Percentiles rank a stretch among this genome's conserved stretches.
phyloP scores from a whole-genome alignment of 2,329 filamentous ascomycete genomes.

The Alternaria dauci region DNA sequence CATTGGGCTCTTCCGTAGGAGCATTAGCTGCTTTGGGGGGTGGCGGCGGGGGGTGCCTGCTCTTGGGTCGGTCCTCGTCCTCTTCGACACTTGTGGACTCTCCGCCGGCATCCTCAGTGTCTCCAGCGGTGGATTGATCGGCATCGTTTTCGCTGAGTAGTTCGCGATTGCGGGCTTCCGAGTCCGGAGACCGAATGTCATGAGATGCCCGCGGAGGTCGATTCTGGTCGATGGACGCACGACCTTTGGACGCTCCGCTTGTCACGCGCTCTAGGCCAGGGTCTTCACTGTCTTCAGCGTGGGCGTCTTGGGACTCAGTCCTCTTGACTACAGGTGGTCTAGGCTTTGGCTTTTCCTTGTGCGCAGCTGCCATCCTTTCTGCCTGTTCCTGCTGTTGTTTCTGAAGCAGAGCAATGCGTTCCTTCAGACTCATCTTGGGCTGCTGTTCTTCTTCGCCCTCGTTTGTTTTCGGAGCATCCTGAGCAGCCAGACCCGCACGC shows the following conservation, averaged over 20 bases:
- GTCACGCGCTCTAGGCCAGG: conserved; percentile 49
- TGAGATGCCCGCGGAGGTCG: conserved; percentile 51
- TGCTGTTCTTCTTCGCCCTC: conserved; percentile 74
- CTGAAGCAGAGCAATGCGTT: conserved; percentile 91
- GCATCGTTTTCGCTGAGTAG: conserved; percentile 70
- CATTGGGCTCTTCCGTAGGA: conserved; percentile 54
- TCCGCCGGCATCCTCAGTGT: conserved; percentile 68
- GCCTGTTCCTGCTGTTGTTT: conserved; percentile 93
- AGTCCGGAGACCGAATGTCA: conserved; percentile 52
- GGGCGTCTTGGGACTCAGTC: conserved; percentile 56
- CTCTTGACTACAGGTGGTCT: conserved; percentile 72
- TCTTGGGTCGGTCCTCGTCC: conserved; percentile 65
- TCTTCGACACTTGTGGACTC: conserved; percentile 77
- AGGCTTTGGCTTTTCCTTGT: conserved; percentile 83
- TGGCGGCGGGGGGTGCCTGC: conserved; percentile 26
- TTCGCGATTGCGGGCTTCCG: conserved; percentile 58
- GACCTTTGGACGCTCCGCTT: conserved; percentile 44
- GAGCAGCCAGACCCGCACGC: conserved; percentile 67
- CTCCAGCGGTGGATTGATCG: conserved; percentile 69
- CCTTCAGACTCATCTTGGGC: conserved; percentile 92
- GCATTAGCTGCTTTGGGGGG: conserved; percentile 49
- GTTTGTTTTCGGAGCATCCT: conserved; percentile 51
- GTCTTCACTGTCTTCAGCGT: conserved; percentile 46
- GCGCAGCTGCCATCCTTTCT: conserved; percentile 77
- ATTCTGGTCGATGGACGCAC: conserved; percentile 52